Base-by-base conservation (phyloP, 2,329 filamentous ascomycete species). In the Chrysoporthe austroafricana region DNA sequence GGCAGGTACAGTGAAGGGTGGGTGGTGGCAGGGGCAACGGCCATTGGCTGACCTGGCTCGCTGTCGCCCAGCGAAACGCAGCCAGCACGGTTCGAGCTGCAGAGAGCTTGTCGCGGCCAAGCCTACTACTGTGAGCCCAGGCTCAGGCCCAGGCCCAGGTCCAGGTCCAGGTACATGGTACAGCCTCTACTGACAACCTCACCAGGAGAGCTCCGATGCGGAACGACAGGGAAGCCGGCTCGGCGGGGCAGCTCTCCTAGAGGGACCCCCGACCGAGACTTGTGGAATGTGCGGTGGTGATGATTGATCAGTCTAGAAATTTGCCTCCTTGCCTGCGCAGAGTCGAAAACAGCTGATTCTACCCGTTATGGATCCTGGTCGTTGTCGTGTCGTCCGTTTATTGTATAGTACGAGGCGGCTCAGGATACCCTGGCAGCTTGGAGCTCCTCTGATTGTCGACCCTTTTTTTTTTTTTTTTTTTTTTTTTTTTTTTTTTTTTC, bases 201-300 rank as follows among this genome's bases (percentile, higher is more conserved):
- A 32, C 57, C 39, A 21, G 48, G 42, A 32, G 58, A 44, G 58
- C 64, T 54, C 60, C 26, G 64, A 57, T 42, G 34, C 48, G 44
- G 39, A 21, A 46, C 46, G 42, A 57, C 66, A 67, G 8, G 26
- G 59, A 68, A 9, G 42, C 52, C 34, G 42, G 46, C 62, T 63
- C 63, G 62, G 62, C 66, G 54, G 64, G 21, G 43, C 26, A 57
- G 26, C 34, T 46, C 36, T 67, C 52, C 58, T 58, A 46, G 56
- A 64, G 43, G 26, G 26, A 26, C 26, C 26, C 44, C 36, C 36
- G n/a, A 43, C 50, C n/a, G 48, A 9, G 13, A 36, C 32, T 26
- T 48, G 64, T 60, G 34, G 34, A 43, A 34, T 26, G 32, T 50
- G 60, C 6, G 18, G 43, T 52, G 43, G 46, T 48, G 43, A n/a